phyloP scores from a whole-genome alignment of 2,329 filamentous ascomycete genomes.

The Pseudocercospora macadamiae region DNA sequence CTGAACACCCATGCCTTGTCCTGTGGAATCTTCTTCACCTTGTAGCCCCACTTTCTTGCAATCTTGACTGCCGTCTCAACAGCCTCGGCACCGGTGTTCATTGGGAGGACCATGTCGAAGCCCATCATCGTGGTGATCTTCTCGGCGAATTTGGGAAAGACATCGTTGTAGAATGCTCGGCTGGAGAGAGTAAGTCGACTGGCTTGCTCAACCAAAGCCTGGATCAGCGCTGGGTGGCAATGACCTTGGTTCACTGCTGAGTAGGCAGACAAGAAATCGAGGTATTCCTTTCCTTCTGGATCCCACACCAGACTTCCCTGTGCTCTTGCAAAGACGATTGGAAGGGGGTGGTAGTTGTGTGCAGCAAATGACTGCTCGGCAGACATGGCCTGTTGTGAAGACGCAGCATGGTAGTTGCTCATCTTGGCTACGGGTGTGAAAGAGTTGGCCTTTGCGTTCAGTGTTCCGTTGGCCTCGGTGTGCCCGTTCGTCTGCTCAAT shows the following conservation, averaged over 20 bases:
- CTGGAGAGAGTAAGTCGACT: conserved; percentile 88
- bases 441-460: conserved; percentile 46
- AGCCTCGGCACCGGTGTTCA: conserved; percentile 97
- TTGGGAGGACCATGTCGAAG: conserved; percentile 96
- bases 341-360: conserved; percentile 98
- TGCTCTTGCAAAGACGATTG: conserved; percentile 87
- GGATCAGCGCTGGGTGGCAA: conserved; percentile 94
- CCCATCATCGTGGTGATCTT: conserved; percentile 87
- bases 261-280: conserved; percentile 98
- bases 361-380: conserved; percentile 84
- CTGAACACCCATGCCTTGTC: conserved; percentile 83
- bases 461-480: conserved; percentile 27
- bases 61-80: conserved; percentile 96
- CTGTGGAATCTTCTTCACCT: conserved; percentile 85
- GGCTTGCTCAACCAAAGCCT: conserved; percentile 86
- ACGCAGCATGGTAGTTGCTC: conserved; percentile 70
- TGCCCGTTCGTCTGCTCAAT: conserved; percentile 34
- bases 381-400: conserved; percentile 77
- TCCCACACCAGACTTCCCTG: conserved; percentile 92
- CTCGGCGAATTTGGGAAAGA: conserved; percentile 93
- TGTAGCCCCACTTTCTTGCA: conserved; percentile 97
- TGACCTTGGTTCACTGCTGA: conserved; percentile 98
- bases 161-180: conserved; percentile 96
- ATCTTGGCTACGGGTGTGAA: conserved; percentile 45
- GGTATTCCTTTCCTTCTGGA: conserved; percentile 85